Percentiles rank a stretch among this genome's conserved stretches.
phyloP scores from a whole-genome alignment of 2,329 filamentous ascomycete species.

The Hypoxylon sp. region DNA sequence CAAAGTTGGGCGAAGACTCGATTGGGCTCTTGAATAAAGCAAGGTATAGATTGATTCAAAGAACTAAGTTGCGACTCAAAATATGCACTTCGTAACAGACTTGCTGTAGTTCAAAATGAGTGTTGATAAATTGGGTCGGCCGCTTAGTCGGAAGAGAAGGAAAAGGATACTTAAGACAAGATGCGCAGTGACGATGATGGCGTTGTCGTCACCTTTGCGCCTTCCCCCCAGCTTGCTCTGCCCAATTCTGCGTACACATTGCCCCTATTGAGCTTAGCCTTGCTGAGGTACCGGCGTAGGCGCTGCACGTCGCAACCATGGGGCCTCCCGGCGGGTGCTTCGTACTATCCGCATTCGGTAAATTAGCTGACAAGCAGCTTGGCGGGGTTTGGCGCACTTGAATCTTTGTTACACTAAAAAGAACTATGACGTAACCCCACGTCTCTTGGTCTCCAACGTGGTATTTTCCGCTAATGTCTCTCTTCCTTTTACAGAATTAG shows the following conservation, averaged over 20 bases:
- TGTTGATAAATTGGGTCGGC: slow-evolving; percentile 11
- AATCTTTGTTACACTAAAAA: slow-evolving; percentile 28
- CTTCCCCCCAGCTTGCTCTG: slow-evolving; percentile 22
- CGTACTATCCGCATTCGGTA: slow-evolving; percentile 40
- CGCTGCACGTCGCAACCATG: slow-evolving; percentile 10
- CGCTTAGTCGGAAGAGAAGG: slow-evolving; percentile 6
- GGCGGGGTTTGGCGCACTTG: slow-evolving; percentile 33
- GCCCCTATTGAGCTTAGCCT: slow-evolving; percentile 36
- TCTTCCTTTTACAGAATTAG: not conserved
- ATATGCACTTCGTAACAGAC: slow-evolving; percentile 21
- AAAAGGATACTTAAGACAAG: slow-evolving; percentile 9
- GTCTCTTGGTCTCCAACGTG: not conserved
- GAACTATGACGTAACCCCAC: slow-evolving; percentile 34
- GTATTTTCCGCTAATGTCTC: slow-evolving; percentile 15
- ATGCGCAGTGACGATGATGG: slow-evolving; percentile 40
- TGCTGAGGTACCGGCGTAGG: slow-evolving; percentile 18
- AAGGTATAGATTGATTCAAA: slow-evolving; percentile 3
- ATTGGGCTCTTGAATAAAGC: slow-evolving; percentile 27
- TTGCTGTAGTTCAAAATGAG: slow-evolving; percentile 5
- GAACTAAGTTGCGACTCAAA: slow-evolving; percentile 23
- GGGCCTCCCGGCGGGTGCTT: slow-evolving; percentile 15
- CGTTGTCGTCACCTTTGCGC: slow-evolving; percentile 46
- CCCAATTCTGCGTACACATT: slow-evolving; percentile 25
- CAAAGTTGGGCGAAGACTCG: slow-evolving; percentile 27
- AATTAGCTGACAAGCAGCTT: slow-evolving; percentile 22